Conservation (phyloP, 2,329 filamentous ascomycete genomes). For the Arachnomyces sp. region DNA sequence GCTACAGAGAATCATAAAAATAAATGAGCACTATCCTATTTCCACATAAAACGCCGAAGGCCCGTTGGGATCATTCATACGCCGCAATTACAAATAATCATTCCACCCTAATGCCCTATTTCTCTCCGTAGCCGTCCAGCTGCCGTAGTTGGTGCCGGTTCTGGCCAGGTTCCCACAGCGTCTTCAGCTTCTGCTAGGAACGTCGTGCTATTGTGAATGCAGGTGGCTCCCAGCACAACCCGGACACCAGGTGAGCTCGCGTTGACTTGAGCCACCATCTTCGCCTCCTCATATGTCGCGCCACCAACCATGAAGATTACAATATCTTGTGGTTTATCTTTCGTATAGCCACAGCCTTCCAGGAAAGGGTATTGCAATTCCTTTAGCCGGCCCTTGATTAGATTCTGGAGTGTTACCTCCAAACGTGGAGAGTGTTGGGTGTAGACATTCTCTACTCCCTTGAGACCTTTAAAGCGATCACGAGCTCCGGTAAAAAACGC, state of each 20-base stretch:
- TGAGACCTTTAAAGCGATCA: conserved; percentile 84
- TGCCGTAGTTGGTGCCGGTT: conserved; percentile 53
- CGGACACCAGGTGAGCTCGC: conserved; percentile 80
- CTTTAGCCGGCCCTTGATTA: conserved; percentile 83
- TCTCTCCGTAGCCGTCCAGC: conserved; percentile 57
- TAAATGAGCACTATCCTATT: conserved; percentile 1
- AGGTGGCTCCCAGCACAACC: conserved; percentile 82
- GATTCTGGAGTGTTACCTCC: conserved; percentile 78
- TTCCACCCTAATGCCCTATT: conserved; percentile 41
- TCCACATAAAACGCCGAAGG: conserved; percentile 2
- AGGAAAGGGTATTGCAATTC: conserved; percentile 90
- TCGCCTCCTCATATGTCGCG: conserved; percentile 92
- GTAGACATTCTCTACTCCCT: conserved; percentile 97
- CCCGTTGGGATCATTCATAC: neutral
- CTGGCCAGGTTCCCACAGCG: conserved; percentile 79
- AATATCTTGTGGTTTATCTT: conserved; percentile 94
- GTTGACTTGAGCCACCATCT: conserved; percentile 92
- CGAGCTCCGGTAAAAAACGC: conserved; percentile 87
- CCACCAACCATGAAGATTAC: conserved; percentile 92
- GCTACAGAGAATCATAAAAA: neutral
- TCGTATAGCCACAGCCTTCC: conserved; percentile 75
- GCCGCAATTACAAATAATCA: conserved; percentile 3
- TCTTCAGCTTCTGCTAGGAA: conserved; percentile 92
- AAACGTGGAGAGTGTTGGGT: conserved; percentile 90
- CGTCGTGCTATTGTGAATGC: conserved; percentile 75